These are phyloP conservation scores for Kwoniella shandongensis DNA, from an alignment of 768 basidiomycete species.

Conservation along the genomic window DNA sequence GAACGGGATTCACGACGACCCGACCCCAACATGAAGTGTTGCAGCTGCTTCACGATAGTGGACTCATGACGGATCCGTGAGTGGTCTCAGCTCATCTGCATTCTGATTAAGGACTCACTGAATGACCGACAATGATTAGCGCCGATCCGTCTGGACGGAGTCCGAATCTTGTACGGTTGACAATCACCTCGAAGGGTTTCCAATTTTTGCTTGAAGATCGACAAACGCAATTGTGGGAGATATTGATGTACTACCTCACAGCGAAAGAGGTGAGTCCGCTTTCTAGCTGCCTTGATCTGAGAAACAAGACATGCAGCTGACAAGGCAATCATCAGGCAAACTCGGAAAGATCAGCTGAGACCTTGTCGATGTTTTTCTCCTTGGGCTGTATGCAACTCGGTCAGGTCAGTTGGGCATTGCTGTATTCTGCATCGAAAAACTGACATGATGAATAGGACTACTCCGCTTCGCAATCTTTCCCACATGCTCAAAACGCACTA, in stretches of 20 bases:
- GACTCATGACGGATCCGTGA: conserved; percentile 78
- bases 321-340: conserved; percentile 14
- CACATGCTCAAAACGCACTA: conserved; percentile 80
- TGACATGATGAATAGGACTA: conserved; percentile 66
- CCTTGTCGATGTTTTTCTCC: conserved; percentile 93
- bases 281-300: background rate
- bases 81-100: too few relatives aligned
- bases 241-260: conserved; percentile 84
- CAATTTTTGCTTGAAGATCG: conserved; percentile 94
- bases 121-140: conserved; percentile 57
- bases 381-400: conserved; percentile 95
- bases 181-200: conserved; percentile 90
- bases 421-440: background rate
- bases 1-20: conserved; percentile 67
- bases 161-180: conserved; percentile 38
- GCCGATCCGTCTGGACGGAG: conserved; percentile 18
- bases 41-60: conserved; percentile 76
- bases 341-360: conserved; percentile 89
- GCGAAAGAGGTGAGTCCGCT: conserved; percentile 65
- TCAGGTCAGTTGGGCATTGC: conserved; percentile 59
- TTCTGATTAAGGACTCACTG: too few relatives aligned
- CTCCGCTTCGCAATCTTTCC: conserved; percentile 73
- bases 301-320: too few relatives aligned
- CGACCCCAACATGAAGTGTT: conserved; percentile 81
- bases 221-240: conserved; percentile 91